Percentiles rank a stretch among this genome's conserved stretches.
Evolutionary conservation across 805 yeast species (phyloP).

Genomic region (Danielia reshetovae): DNA sequence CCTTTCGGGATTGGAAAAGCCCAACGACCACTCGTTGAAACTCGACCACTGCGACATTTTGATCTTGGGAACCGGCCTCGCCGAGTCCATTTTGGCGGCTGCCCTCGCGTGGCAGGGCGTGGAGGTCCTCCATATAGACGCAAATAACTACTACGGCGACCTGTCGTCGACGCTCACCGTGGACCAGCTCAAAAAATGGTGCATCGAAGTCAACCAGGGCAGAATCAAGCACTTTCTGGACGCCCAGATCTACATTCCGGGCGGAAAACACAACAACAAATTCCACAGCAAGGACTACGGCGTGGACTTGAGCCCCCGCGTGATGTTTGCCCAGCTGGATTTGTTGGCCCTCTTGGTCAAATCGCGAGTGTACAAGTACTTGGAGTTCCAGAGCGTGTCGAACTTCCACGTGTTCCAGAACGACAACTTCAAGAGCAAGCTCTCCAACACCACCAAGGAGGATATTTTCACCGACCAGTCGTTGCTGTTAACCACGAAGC

Average conservation of each 20-base stretch:
- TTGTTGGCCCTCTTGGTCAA: constrained; percentile 72
- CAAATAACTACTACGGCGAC: constrained; percentile 85
- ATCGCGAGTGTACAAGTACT: constrained; percentile 83
- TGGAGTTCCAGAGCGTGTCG: constrained; percentile 86
- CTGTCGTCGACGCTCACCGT: constrained; percentile 79
- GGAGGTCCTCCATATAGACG: constrained; percentile 85
- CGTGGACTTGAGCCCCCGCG: constrained; percentile 80
- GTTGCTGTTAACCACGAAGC: constrained; percentile 67
- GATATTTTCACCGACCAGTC: constrained; percentile 90
- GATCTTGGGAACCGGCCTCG: constrained; percentile 89
- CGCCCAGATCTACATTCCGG: constrained; percentile 78
- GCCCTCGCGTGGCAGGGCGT: constrained; percentile 98
- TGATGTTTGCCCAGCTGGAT: constrained; percentile 89
- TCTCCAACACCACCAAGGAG: constrained; percentile 76
- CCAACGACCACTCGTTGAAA: constrained; percentile 61
- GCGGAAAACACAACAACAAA: constrained; percentile 43
- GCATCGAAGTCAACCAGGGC: constrained; percentile 57
- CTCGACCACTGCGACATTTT: constrained; percentile 73
- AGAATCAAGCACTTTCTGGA: constrained; percentile 49
- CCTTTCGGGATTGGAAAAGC: constrained; percentile 74
- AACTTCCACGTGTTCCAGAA: constrained; percentile 93
- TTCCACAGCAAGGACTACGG: constrained; percentile 74
- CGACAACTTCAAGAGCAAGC: constrained; percentile 76
- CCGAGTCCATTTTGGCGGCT: constrained; percentile 85
- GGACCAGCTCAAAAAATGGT: constrained; percentile 85